These are phyloP conservation scores for Rhizopus microsporus DNA, from an alignment of 371 early-diverging fungal genomes.

Conservation along the genomic window DNA sequence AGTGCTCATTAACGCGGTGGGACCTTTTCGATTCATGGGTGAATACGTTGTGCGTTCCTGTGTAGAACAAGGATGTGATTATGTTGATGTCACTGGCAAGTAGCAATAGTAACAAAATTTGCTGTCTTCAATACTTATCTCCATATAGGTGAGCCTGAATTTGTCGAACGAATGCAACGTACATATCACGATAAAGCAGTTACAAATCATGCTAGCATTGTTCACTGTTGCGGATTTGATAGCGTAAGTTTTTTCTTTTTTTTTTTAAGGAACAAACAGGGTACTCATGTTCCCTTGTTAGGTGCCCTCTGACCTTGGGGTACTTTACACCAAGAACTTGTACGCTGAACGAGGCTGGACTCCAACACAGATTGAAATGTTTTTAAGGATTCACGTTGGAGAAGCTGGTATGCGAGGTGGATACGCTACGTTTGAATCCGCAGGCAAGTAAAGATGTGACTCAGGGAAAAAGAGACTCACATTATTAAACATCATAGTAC, in stretches of 20 bases:
- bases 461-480: neutral
- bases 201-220: conserved; percentile 65
- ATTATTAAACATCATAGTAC: conserved; percentile 30
- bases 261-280: neutral
- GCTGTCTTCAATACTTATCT: neutral
- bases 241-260: conserved; percentile 50
- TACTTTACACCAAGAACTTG: conserved; percentile 55
- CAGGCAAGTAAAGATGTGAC: conserved; percentile 31
- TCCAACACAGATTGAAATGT: conserved; percentile 66
- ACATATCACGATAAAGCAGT: conserved; percentile 74
- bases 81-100: conserved; percentile 81
- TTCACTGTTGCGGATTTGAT: conserved; percentile 91
- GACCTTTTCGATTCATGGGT: conserved; percentile 83
- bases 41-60: conserved; percentile 84
- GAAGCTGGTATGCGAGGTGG: conserved; percentile 55
- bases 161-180: conserved; percentile 74
- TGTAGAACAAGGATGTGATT: conserved; percentile 76
- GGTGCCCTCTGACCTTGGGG: conserved; percentile 65
- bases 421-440: conserved; percentile 65
- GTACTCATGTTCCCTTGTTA: conserved; percentile 14
- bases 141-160: conserved; percentile 68
- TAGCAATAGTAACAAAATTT: no score
- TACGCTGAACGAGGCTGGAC: conserved; percentile 42
- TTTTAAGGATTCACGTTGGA: conserved; percentile 54
- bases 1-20: conserved; percentile 81